Conservation (phyloP, 1,284 basidiomycete species). For the Tilletia setariae region DNA sequence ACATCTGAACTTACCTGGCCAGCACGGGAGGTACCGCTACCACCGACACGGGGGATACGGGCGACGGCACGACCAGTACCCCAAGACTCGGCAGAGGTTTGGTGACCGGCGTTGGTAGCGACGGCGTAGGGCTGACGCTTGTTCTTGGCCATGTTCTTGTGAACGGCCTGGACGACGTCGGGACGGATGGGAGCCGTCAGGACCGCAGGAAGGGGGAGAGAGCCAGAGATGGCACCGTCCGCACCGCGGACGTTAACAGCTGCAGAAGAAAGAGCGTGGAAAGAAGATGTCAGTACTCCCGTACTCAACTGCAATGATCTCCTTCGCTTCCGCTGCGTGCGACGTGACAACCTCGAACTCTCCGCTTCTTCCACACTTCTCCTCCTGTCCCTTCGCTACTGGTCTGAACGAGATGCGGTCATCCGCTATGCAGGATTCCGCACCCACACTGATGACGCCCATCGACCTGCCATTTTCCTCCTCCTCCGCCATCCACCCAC, state of each 20-base stretch:
- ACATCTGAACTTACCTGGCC: constrained; percentile 64
- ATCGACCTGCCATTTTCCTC: too few species aligned
- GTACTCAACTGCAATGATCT: too few species aligned
- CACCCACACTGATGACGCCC: too few species aligned
- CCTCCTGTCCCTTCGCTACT: too few species aligned
- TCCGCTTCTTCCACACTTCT: too few species aligned
- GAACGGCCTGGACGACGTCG: constrained; percentile 95
- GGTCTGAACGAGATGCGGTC: too few species aligned
- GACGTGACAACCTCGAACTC: too few species aligned
- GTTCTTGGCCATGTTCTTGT: constrained; percentile 99
- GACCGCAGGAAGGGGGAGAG: constrained; percentile 90
- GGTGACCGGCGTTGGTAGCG: constrained; percentile 95
- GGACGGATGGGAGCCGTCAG: constrained; percentile 96
- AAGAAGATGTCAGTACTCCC: constrained; percentile 5
- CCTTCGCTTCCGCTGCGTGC: too few species aligned
- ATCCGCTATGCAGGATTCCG: too few species aligned
- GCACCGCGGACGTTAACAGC: constrained; percentile 53
- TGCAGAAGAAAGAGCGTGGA: constrained; percentile 21
- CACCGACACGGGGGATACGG: constrained; percentile 99
- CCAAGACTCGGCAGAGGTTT: constrained; percentile 98
- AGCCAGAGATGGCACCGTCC: constrained; percentile 69
- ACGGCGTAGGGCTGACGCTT: constrained; percentile 96
- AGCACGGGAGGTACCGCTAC: constrained; percentile 96
- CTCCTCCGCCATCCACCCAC: too few species aligned
- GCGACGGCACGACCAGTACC: constrained; percentile 99